Evolutionary conservation across 2,329 filamentous ascomycete species (phyloP), one percentile per base, ranked within the genome.

Genomic region (Diaporthe caulivora): DNA sequence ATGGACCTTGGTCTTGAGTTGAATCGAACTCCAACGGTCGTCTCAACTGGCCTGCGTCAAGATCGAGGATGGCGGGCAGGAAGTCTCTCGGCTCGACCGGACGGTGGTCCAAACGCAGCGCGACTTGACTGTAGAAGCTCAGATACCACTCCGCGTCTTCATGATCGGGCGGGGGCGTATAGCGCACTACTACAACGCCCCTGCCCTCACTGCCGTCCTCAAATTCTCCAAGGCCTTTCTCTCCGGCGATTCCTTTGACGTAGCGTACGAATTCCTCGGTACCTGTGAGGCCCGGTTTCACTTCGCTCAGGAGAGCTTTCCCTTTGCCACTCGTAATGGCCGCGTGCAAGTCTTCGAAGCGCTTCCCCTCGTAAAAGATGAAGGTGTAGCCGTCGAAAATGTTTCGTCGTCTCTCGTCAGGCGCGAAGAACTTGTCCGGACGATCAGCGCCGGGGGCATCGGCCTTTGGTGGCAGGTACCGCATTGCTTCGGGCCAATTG

Each of bases 21-120:
- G 77, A 80, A 73, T 86, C 86, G 53, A 89, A 83, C 76, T 92
- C 87, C 3, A 97, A 87, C 8, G 92, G 88, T 49, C 91, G 89
- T 73, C 94, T 91, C 26, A 98, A 86, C 55, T 89, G 88, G 74
- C 89, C 90, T 9, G 94, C 90, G 83, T 98, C 92, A 67, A 93
- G 93, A n/a, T 87, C 91, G 37, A 98, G 84, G 58, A 99, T 97
- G 1, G 94, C 94, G 81, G 98, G 95, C 2, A 99, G 87, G 75
- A 99, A 97, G 78, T 98, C 95, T 73, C 93, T 95, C 79, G 98
- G 95, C 77, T 96, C 92, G 70, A 98, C 92, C 2, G 95, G 92
- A 5, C 95, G 91, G 80, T 97, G 95, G 75, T 95, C 92, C 17
- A 97, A 88, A 58, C 90, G 87, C 26, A 92, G 81, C 2, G 95